Evolutionary conservation across 257 asterid genomes (phyloP).

Genomic region (Solanum rostratum): DNA sequence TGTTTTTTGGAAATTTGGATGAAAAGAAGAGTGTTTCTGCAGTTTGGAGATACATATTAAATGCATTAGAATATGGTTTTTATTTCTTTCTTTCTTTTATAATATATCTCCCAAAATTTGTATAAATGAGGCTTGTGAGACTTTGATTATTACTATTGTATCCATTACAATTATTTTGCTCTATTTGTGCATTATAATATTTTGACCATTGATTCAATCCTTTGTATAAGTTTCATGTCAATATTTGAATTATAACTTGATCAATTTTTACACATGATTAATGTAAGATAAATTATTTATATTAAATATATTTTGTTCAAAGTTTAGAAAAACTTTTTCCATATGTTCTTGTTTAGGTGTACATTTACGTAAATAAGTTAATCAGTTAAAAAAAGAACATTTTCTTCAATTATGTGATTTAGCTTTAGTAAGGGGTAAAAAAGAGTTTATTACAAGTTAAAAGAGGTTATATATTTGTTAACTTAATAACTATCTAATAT

Average conservation of each 20-base stretch:
- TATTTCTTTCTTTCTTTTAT: not conserved
- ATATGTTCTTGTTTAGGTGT: too few species aligned
- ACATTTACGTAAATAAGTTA: too few species aligned
- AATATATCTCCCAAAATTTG: not conserved
- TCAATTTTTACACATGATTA: not conserved
- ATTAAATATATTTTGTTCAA: not conserved
- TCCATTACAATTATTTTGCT: not conserved
- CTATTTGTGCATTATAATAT: not conserved
- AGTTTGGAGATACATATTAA: not conserved
- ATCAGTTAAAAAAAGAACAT: too few species aligned
- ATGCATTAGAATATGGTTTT: not conserved
- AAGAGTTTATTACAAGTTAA: too few species aligned
- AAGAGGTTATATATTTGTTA: too few species aligned
- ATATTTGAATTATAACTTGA: not conserved
- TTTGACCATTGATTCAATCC: not conserved
- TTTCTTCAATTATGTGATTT: too few species aligned
- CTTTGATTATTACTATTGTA: not conserved
- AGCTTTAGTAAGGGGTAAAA: not conserved
- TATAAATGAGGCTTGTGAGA: not conserved
- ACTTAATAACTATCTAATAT: too few species aligned
- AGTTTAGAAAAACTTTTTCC: too few species aligned
- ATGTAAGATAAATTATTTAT: not conserved
- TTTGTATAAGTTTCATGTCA: too few species aligned
- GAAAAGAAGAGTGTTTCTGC: not conserved
- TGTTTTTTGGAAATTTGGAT: not conserved